phyloP scores from a whole-genome alignment of 352 stramenopile genomes.

The Pythium rhizo-oryzae region DNA sequence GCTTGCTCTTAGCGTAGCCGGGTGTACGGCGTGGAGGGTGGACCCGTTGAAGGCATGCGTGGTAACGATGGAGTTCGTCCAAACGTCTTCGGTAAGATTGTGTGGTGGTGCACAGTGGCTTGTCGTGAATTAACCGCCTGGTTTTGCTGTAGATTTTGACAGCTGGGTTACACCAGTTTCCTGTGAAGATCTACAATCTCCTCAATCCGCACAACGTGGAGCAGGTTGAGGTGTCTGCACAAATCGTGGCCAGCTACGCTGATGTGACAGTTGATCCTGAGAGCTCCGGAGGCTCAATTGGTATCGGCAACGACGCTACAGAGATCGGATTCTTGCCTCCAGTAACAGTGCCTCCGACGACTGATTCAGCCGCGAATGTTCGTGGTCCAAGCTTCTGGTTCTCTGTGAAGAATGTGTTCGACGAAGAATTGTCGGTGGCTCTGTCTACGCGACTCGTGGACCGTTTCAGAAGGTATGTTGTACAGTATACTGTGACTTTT shows the following conservation, averaged over 20 bases:
- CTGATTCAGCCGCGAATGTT: slow-evolving; percentile 35
- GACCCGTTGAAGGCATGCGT: slow-evolving; percentile 46
- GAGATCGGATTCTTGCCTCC: slow-evolving; percentile 76
- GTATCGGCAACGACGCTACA: slow-evolving; percentile 23
- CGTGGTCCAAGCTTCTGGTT: slow-evolving; percentile 84
- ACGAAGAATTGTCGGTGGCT: slow-evolving; percentile 80
- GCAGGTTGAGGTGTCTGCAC: slow-evolving; percentile 51
- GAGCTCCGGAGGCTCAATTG: slow-evolving; percentile 53
- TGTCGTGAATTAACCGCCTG: not conserved
- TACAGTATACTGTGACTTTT: not conserved
- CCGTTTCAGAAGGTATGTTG: slow-evolving; percentile 24
- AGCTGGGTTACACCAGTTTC: slow-evolving; percentile 63
- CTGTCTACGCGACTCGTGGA: slow-evolving; percentile 42
- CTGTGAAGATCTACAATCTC: slow-evolving; percentile 72
- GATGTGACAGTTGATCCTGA: slow-evolving; percentile 80
- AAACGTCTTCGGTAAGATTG: slow-evolving; percentile 56
- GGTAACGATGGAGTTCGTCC: slow-evolving; percentile 72
- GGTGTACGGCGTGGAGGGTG: slow-evolving; percentile 53
- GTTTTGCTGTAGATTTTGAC: slow-evolving; percentile 39
- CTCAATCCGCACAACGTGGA: slow-evolving; percentile 84
- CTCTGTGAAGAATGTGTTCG: slow-evolving; percentile 84
- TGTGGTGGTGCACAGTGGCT: not conserved
- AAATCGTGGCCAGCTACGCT: slow-evolving; percentile 87
- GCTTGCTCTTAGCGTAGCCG: slow-evolving; percentile 17
- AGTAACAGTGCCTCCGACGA: slow-evolving; percentile 63